Conservation (phyloP, 805 yeast genomes). For the Saccharomycodes ludwigii region DNA sequence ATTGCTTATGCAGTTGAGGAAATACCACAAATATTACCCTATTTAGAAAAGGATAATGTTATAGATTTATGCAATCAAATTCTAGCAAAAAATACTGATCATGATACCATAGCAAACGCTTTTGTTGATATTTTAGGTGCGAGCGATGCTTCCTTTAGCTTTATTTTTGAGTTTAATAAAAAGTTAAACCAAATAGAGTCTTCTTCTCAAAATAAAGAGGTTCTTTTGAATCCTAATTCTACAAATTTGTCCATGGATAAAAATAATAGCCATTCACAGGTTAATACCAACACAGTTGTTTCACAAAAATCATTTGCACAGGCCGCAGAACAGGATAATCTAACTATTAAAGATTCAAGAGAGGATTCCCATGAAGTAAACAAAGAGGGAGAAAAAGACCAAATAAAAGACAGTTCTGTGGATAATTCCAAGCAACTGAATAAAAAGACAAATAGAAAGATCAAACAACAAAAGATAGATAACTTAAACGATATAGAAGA, state of each 20-base stretch:
- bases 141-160: constrained; percentile 20
- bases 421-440: constrained; percentile 1
- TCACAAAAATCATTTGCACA: too few relatives aligned
- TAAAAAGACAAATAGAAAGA: constrained; percentile 5
- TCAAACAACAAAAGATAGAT: constrained; percentile 34
- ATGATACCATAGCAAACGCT: constrained; percentile 15
- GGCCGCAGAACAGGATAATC: too few relatives aligned
- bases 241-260: too few relatives aligned
- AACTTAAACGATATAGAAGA: constrained; percentile 55
- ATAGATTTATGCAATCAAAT: constrained; percentile 18
- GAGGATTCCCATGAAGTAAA: too few relatives aligned
- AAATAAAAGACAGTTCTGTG: not conserved
- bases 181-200: constrained; percentile 3
- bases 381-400: too few relatives aligned
- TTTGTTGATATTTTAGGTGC: constrained; percentile 22
- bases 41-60: constrained; percentile 17
- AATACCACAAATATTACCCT: constrained; percentile 21
- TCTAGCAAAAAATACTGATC: constrained; percentile 7
- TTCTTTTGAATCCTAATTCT: too few relatives aligned
- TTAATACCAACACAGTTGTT: too few relatives aligned
- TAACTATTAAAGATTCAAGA: too few relatives aligned
- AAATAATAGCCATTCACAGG: too few relatives aligned
- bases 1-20: constrained; percentile 16
- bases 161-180: constrained; percentile 19
- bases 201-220: too few relatives aligned